A percentile compares a stretch with the other conserved stretches of the same genome.
Conservation (phyloP, 169 alveolate genomes). For the Fabrea salina region DNA sequence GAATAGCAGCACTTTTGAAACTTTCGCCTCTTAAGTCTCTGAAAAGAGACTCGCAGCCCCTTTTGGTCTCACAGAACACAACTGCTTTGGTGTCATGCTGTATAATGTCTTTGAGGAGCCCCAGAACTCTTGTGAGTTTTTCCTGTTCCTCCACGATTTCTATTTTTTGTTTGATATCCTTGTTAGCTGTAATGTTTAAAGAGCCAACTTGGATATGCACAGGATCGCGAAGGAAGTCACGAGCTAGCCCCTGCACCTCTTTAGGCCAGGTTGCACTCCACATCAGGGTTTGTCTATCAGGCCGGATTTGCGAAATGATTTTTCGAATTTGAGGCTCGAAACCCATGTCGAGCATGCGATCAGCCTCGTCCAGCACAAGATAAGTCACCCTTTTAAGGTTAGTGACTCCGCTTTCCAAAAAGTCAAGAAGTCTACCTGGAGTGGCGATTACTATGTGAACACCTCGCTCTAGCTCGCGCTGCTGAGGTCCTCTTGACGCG, state of each 20-base stretch:
- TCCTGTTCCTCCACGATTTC: constrained; percentile 67
- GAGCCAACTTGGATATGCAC: constrained; percentile 96
- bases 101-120: constrained; percentile 76
- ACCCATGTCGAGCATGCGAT: constrained; percentile 99
- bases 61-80: constrained; percentile 88
- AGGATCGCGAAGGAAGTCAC: constrained; percentile 92
- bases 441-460: constrained; percentile 96
- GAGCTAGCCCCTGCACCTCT: constrained; percentile 93
- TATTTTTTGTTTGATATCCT: constrained; percentile 88
- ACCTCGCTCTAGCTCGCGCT: constrained; percentile 86
- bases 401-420: constrained; percentile 87
- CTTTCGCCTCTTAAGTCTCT: constrained; percentile 14
- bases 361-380: constrained; percentile 99
- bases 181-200: constrained; percentile 88
- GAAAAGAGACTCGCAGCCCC: constrained; percentile 51
- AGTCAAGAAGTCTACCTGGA: constrained; percentile 96
- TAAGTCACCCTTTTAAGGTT: constrained; percentile 95
- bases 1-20: constrained; percentile 65
- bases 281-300: constrained; percentile 94
- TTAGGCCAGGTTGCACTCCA: constrained; percentile 99
- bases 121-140: constrained; percentile 38
- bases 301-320: constrained; percentile 88
- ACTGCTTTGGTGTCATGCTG: constrained; percentile 70
- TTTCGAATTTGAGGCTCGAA: constrained; percentile 97
- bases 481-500: constrained; percentile 88